Evolutionary conservation across 306 rosid species (phyloP), one percentile per base, ranked within the genome.

Genomic region (Mimosa bimucronata): DNA sequence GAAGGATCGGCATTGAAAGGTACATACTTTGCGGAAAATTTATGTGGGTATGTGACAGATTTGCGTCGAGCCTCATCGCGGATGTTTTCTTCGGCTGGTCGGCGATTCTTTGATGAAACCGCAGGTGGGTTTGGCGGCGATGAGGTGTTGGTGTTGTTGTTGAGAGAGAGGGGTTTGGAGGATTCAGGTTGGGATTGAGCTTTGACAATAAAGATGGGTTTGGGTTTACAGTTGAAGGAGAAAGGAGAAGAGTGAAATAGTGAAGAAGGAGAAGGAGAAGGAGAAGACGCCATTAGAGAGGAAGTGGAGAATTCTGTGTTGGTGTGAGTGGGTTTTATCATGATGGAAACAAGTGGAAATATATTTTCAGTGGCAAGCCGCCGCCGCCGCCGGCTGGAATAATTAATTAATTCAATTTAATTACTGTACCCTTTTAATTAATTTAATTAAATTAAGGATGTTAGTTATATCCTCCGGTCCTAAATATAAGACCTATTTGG

Each of bases 11-110:
- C 82, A 71, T 71, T 75, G 38, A 89, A 89, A 8, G 92, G 90
- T 58, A 89, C 90, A 42, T 87, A 89, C 71, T 81, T 83, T 76
- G 92, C 90, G 25, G 88, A 89, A 75, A 89, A 89, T 19, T 12
- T 83, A 75, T 85, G 86, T 41, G 58, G 10, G 76, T 83, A 85
- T 11, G 82, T 80, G 57, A 83, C 62, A 78, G 74, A 79, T 60
- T 80, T 85, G 75, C 86, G 89, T 68, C 82, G 88, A 53, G 92
- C 92, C 74, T 86, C 90, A 21, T 89, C 92, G 31, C 89, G 87
- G 30, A 89, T 87, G 86, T 86, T 84, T 71, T 86, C 87, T 13
- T 78, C 88, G 55, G 80, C 69, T 3, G 83, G 88, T 40, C 89
- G 88, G 69, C 87, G 91, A 52, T 80, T 79, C 42, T 85, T 80